These are phyloP conservation scores for Chimonanthus praecox DNA, from an alignment of 164 flowering plant genomes.

Conservation along the genomic window DNA sequence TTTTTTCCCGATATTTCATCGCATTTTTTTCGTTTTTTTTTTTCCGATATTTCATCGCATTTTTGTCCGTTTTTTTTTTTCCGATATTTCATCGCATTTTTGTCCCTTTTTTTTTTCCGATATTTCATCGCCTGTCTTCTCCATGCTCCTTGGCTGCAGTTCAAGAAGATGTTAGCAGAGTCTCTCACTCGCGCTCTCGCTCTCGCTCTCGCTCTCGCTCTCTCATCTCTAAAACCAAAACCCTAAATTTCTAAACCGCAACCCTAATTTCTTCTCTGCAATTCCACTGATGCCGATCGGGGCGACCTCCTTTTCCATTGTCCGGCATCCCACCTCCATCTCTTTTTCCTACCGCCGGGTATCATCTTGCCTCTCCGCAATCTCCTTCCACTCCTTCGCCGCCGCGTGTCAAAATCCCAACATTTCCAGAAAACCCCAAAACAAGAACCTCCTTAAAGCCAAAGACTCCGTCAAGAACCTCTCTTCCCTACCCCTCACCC, in stretches of 20 bases:
- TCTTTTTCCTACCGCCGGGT: slow-evolving; percentile 6
- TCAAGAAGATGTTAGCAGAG: not conserved
- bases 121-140: too few species aligned
- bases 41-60: not conserved
- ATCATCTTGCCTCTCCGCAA: slow-evolving; percentile 18
- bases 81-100: too few species aligned
- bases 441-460: slow-evolving; percentile 52
- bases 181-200: not conserved
- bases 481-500: slow-evolving; percentile 43
- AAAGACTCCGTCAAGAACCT: slow-evolving; percentile 39
- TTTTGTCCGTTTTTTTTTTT: too few species aligned
- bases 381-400: slow-evolving; percentile 19
- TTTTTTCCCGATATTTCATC: too few species aligned
- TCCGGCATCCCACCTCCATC: slow-evolving; percentile 28
- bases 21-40: too few species aligned
- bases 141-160: too few species aligned
- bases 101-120: too few species aligned
- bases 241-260: not conserved
- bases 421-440: slow-evolving; percentile 26
- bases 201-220: slow-evolving; percentile 1
- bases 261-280: not conserved
- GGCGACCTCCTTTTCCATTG: slow-evolving; percentile 34
- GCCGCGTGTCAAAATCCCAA: slow-evolving; percentile 32
- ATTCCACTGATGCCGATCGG: slow-evolving; percentile 27
- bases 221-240: not conserved